Evolutionary conservation across 768 basidiomycete genomes (phyloP), one percentile per base, ranked within the genome.

Genomic region (Suillus subaureus): DNA sequence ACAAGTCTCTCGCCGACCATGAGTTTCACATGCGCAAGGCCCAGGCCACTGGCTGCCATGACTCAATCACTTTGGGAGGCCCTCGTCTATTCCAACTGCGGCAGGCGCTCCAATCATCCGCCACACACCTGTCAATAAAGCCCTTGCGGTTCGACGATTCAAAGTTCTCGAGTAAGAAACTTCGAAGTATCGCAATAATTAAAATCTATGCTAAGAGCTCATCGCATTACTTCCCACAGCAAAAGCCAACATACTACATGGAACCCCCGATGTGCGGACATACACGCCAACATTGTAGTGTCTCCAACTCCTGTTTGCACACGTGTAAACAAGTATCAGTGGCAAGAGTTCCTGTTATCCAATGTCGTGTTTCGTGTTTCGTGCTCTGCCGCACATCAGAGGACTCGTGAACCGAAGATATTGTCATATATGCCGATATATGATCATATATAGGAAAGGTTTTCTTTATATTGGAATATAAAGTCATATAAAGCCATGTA

Each of bases 281-380:
- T 45, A 45, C 43, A 6, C 18, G 18, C 21, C 18, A 43, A 21
- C 18, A 18, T 42, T 43, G 42, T 43, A 7, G 42, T 8, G 2
- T 43, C 35, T 16, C 6, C 42, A 28, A 21, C n/a, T 43, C 43
- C 39, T 54, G 64, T 26, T 65, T 39, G 61, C 47, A 37, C 13
- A 39, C 40, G 37, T 55, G 64, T 12, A 54, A 65, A 39, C 33
- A 62, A 13, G 26, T 18, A 61, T 62, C n/a, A 33, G 61, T 62
- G 26, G 28, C 51, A 18, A 31, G 18, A 43, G 42, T 33, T 33
- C 21, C 1, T 16, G 28, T 28, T 35, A 33, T 33, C 6, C 7
- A 39, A 47, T n/a, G 15, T 49, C 54, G 12, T 49, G 18, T 52
- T 31, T 21, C 43, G 35, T 47, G 31, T 23, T 37, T 23, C n/a